Conservation (phyloP, 2,329 filamentous ascomycete species). For the Fusarium solani-melongenae region DNA sequence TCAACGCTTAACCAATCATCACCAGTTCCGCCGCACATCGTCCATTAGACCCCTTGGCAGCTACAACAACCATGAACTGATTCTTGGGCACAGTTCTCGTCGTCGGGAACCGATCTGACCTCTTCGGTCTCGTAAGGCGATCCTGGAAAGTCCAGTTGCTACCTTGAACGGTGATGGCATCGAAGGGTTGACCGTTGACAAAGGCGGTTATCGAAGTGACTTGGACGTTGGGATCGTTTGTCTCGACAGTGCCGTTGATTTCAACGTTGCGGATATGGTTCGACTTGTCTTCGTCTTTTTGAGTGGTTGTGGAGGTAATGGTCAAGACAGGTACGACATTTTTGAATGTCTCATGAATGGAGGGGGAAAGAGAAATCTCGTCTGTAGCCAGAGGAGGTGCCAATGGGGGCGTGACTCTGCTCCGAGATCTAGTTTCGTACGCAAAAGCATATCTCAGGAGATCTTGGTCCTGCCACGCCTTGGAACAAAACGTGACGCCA, state of each 20-base stretch:
- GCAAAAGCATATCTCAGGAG: background rate
- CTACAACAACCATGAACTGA: background rate
- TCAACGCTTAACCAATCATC: background rate
- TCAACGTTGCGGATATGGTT: background rate
- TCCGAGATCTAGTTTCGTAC: background rate
- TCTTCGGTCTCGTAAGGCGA: background rate
- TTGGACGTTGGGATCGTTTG: background rate
- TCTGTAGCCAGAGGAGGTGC: background rate
- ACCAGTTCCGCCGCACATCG: background rate
- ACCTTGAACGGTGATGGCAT: background rate
- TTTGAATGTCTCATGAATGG: background rate
- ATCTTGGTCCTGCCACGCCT: background rate
- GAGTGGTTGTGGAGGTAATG: background rate
- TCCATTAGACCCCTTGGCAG: background rate
- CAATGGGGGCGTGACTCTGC: background rate
- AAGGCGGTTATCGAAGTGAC: background rate
- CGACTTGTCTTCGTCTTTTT: background rate
- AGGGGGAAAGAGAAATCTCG: background rate
- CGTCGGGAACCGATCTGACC: background rate
- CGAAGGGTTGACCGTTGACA: background rate
- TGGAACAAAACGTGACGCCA: conserved; percentile 58
- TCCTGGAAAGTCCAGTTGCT: background rate
- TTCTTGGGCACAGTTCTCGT: background rate
- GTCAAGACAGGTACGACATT: background rate
- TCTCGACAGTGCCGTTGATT: background rate